Evolutionary conservation across 306 rosid species (phyloP).

Genomic region (Quercus ilex): DNA sequence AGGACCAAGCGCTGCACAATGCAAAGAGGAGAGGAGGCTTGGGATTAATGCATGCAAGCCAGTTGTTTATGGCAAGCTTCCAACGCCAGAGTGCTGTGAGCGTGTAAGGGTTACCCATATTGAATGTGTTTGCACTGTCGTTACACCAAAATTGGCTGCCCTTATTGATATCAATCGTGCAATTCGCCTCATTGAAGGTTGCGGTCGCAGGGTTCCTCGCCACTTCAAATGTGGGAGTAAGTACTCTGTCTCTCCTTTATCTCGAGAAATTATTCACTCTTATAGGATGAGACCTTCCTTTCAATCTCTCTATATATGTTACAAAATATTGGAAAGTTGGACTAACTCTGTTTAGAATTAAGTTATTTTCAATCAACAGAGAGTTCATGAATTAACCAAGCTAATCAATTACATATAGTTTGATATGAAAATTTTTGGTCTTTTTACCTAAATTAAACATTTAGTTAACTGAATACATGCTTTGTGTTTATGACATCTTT

Average conservation of each 20-base stretch:
- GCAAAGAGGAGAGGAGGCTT: constrained; percentile 11
- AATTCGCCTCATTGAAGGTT: constrained; percentile 13
- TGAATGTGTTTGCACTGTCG: not conserved
- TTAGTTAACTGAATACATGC: too few relatives aligned
- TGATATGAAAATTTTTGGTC: too few relatives aligned
- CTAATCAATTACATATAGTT: too few relatives aligned
- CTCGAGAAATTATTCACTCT: too few relatives aligned
- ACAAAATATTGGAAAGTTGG: too few relatives aligned
- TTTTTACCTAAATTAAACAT: too few relatives aligned
- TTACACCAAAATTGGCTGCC: not conserved
- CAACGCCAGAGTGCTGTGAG: not conserved
- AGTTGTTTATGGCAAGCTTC: constrained; percentile 10
- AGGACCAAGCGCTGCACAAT: not conserved
- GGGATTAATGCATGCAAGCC: constrained; percentile 10
- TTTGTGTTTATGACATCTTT: too few relatives aligned
- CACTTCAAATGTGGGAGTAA: not conserved
- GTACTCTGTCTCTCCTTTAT: not conserved
- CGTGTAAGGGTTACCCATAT: not conserved
- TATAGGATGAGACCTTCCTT: too few relatives aligned
- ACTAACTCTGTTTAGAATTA: too few relatives aligned
- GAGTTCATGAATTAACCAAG: too few relatives aligned
- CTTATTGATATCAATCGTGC: constrained; percentile 1
- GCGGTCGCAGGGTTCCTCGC: constrained; percentile 22
- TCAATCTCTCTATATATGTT: too few relatives aligned
- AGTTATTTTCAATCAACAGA: too few relatives aligned